These are phyloP conservation scores for Nannochloropsis gaditana DNA, from an alignment of 108 stramenopile species.

Conservation along the genomic window DNA sequence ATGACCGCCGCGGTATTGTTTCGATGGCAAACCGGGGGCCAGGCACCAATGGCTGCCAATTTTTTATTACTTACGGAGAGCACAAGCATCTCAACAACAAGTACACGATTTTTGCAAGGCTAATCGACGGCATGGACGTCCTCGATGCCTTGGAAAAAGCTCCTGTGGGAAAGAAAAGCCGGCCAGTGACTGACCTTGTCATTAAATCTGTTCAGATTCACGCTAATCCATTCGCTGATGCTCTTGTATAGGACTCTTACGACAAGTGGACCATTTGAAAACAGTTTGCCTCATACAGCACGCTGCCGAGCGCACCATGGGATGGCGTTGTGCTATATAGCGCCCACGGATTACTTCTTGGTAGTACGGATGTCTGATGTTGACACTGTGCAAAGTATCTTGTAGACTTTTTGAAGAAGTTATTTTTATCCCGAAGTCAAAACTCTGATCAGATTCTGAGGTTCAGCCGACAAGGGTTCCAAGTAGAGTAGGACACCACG, in stretches of 20 bases:
- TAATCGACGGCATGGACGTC: conserved; percentile 85
- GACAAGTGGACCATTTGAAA: too few relatives aligned
- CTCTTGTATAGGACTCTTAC: background rate
- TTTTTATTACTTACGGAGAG: conserved; percentile 85
- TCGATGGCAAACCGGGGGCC: conserved; percentile 90
- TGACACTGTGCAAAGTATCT: too few relatives aligned
- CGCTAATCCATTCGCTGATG: conserved; percentile 72
- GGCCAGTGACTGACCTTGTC: conserved; percentile 75
- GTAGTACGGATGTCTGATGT: too few relatives aligned
- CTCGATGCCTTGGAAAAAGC: conserved; percentile 87
- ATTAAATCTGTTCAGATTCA: conserved; percentile 81
- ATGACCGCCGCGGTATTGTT: conserved; percentile 78
- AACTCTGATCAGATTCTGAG: too few relatives aligned
- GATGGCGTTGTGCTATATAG: too few relatives aligned
- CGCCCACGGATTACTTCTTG: too few relatives aligned
- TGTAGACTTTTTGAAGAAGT: too few relatives aligned
- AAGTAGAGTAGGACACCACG: too few relatives aligned
- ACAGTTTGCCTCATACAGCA: too few relatives aligned
- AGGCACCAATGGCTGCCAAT: conserved; percentile 76
- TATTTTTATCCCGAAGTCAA: too few relatives aligned
- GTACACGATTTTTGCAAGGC: conserved; percentile 87
- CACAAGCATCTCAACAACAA: conserved; percentile 90
- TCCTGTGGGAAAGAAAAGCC: conserved; percentile 78
- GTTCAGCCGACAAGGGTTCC: too few relatives aligned
- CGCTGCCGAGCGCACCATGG: too few relatives aligned